Percentiles rank a stretch among this genome's conserved stretches.
Evolutionary conservation across 1,284 basidiomycete species (phyloP).

Genomic region (Anthracocystis setariae): DNA sequence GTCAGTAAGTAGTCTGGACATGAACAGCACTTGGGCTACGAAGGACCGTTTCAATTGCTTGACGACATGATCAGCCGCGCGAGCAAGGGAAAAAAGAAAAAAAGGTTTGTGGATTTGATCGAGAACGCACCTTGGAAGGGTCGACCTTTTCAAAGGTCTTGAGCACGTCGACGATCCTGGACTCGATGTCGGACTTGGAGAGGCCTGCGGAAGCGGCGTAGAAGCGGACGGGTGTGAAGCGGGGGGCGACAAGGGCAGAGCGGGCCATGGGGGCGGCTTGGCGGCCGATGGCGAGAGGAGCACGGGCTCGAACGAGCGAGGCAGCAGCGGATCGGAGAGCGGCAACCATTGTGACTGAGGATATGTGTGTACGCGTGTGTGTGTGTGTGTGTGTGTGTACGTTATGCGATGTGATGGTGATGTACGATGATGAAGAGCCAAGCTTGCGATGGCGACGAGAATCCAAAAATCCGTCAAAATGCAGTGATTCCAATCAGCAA

Average conservation of each 20-base stretch:
- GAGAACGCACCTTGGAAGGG: slow-evolving; percentile 73
- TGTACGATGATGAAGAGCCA: background rate
- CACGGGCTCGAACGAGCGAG: slow-evolving; percentile 46
- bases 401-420: background rate
- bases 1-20: no score
- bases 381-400: slow-evolving; percentile 7
- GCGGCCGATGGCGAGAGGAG: slow-evolving; percentile 35
- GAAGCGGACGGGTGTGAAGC: slow-evolving; percentile 64
- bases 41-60: no score
- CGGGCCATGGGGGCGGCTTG: slow-evolving; percentile 46
- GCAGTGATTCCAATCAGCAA: slow-evolving; percentile 25
- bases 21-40: no score
- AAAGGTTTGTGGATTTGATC: no score
- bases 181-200: slow-evolving; percentile 79
- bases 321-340: slow-evolving; percentile 48
- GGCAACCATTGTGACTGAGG: slow-evolving; percentile 44
- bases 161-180: slow-evolving; percentile 86
- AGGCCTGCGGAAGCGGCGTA: slow-evolving; percentile 83
- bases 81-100: no score
- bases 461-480: slow-evolving; percentile 35
- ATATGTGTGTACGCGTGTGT: slow-evolving; percentile 6
- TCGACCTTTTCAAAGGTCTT: slow-evolving; percentile 97
- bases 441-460: slow-evolving; percentile 34
- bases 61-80: background rate
- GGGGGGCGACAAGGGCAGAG: slow-evolving; percentile 37